Conservation (phyloP, 345 rosid genomes). For the Citrus cavaleriei region DNA sequence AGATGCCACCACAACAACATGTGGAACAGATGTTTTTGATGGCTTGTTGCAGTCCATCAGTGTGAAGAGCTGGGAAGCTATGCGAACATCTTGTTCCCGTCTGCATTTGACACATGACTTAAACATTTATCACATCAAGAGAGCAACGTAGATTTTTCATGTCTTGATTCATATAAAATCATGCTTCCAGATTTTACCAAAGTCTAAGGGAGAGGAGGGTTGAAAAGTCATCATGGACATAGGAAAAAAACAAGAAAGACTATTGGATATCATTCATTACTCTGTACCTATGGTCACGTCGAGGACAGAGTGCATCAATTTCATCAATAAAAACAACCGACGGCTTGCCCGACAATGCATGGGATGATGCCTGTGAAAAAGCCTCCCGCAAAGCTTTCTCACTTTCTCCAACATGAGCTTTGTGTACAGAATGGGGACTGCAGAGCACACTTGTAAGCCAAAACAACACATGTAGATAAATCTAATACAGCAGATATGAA, state of each 20-base stretch:
- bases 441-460: conserved; percentile 15
- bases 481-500: background rate
- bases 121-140: background rate
- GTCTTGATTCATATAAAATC: background rate
- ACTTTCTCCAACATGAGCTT: conserved; percentile 86
- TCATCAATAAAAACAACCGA: conserved; percentile 88
- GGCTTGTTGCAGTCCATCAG: conserved; percentile 79
- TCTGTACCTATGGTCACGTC: conserved; percentile 62
- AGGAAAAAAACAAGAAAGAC: background rate
- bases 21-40: conserved; percentile 36
- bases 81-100: conserved; percentile 70
- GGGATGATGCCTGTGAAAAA: conserved; percentile 69
- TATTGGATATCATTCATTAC: background rate
- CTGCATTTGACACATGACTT: conserved; percentile 42
- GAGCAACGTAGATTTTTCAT: background rate
- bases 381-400: conserved; percentile 77
- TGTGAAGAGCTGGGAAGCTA: conserved; percentile 67
- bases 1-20: conserved; percentile 77
- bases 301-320: conserved; percentile 85
- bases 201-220: background rate
- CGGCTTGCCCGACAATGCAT: conserved; percentile 57
- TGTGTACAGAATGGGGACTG: conserved; percentile 79
- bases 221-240: background rate
- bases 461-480: background rate
- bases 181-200: background rate